Conservation (phyloP, 257 asterid genomes). For the Cynanchum wilfordii region DNA sequence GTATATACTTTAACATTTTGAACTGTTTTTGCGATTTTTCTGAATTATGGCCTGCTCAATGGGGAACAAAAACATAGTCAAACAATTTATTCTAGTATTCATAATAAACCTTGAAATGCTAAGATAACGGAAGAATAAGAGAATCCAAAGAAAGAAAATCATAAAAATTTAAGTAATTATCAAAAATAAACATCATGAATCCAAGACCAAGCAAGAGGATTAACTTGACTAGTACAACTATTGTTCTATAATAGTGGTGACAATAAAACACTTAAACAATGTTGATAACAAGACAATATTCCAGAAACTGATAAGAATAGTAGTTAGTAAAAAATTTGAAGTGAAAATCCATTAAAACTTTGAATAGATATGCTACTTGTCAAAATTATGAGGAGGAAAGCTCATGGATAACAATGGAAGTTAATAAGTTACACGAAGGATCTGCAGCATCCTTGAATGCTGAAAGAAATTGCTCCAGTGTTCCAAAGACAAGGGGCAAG, state of each 20-base stretch:
- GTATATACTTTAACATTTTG: slow-evolving; percentile 56
- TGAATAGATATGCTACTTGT: background rate
- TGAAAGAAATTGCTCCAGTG: slow-evolving; percentile 63
- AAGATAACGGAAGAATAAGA: background rate
- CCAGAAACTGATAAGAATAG: background rate
- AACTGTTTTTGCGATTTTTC: slow-evolving; percentile 54
- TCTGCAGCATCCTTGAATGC: slow-evolving; percentile 89
- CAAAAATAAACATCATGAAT: background rate
- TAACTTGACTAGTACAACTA: background rate
- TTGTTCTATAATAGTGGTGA: background rate
- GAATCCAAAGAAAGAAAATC: background rate
- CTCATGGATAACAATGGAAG: slow-evolving; percentile 7
- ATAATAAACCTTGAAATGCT: background rate
- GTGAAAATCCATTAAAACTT: background rate
- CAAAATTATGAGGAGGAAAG: slow-evolving; percentile 3
- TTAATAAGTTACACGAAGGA: slow-evolving; percentile 48
- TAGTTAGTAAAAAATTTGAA: background rate
- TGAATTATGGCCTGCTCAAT: slow-evolving; percentile 48
- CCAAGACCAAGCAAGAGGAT: background rate
- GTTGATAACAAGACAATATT: background rate
- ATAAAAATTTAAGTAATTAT: background rate
- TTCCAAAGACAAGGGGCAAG: slow-evolving; percentile 77
- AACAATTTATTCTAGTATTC: background rate
- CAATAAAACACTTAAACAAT: background rate
- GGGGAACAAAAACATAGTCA: slow-evolving; percentile 1